phyloP scores from a whole-genome alignment of 768 basidiomycete genomes.

The Hortiboletus campestris region DNA sequence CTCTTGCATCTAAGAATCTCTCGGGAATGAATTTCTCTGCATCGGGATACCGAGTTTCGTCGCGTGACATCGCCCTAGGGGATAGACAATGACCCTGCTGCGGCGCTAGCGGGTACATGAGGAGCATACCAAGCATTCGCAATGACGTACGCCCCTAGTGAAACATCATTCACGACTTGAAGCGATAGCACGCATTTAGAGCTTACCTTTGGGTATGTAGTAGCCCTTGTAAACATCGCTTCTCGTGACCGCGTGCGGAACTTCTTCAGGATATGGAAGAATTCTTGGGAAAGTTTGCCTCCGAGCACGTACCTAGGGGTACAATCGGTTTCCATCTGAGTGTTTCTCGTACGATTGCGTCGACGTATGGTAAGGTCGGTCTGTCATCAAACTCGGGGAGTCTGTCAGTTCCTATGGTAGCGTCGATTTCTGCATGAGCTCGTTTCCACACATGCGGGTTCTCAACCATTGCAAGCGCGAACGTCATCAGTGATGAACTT shows the following conservation, averaged over 20 bases:
- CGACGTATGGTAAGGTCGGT: slow-evolving; percentile 8
- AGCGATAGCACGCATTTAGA: no score
- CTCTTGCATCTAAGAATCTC: slow-evolving; percentile 6
- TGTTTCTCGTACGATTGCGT: slow-evolving; percentile 7
- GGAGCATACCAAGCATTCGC: no score
- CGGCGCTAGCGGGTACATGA: no score
- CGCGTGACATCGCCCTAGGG: slow-evolving; percentile 6
- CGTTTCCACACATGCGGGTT: slow-evolving; percentile 12
- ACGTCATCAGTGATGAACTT: background rate
- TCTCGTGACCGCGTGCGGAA: slow-evolving; percentile 29
- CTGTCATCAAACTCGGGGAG: slow-evolving; percentile 7
- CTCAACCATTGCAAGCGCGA: slow-evolving; percentile 11
- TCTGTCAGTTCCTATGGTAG: background rate
- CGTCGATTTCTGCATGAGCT: slow-evolving; percentile 12
- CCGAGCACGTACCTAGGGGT: slow-evolving; percentile 3
- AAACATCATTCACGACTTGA: no score
- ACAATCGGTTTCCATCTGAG: slow-evolving; percentile 3
- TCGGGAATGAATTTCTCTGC: slow-evolving; percentile 12
- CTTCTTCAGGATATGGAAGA: no score
- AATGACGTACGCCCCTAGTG: no score
- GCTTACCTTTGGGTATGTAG: slow-evolving; percentile 47
- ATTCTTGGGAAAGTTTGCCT: no score
- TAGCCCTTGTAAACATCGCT: slow-evolving; percentile 43
- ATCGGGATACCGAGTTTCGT: slow-evolving; percentile 10
- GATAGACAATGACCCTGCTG: no score